These are phyloP conservation scores for Mycena capillaripes DNA, from an alignment of 768 basidiomycete genomes.

Conservation along the genomic window DNA sequence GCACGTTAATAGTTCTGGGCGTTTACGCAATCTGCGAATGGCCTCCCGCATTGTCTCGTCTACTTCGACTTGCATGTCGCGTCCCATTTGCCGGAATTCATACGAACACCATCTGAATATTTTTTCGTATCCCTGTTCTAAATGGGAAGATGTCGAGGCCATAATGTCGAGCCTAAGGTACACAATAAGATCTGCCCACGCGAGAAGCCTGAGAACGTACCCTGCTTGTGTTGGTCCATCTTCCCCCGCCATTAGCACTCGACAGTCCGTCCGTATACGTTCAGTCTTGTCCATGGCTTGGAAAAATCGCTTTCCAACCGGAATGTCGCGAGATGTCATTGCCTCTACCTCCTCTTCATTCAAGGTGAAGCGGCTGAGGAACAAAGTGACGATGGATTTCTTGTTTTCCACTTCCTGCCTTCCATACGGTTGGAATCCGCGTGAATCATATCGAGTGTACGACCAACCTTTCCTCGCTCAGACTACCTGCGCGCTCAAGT, in stretches of 20 bases:
- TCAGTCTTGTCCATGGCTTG: constrained; percentile 90
- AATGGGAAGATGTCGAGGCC: constrained; percentile 80
- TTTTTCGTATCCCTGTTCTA: constrained; percentile 94
- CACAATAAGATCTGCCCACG: neutral
- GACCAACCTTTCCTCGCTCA: constrained; percentile 79
- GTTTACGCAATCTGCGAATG: constrained; percentile 77
- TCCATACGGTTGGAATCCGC: constrained; percentile 10
- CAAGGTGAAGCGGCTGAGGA: constrained; percentile 90
- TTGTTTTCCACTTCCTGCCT: constrained; percentile 81
- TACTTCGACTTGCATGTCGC: constrained; percentile 83
- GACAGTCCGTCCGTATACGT: constrained; percentile 86
- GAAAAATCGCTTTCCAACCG: constrained; percentile 83
- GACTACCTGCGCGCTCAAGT: constrained; percentile 85
- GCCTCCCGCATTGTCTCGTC: constrained; percentile 76
- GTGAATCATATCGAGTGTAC: constrained; percentile 30
- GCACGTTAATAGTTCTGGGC: constrained; percentile 85
- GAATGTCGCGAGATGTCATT: constrained; percentile 83
- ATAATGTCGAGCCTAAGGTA: constrained; percentile 86
- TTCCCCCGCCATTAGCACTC: constrained; percentile 89
- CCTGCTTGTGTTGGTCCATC: constrained; percentile 84
- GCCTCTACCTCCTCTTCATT: constrained; percentile 78
- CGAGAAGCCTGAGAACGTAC: constrained; percentile 51
- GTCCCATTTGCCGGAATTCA: constrained; percentile 86
- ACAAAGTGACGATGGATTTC: constrained; percentile 81
- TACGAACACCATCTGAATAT: constrained; percentile 87